Percentiles rank a stretch among this genome's conserved stretches.
Evolutionary conservation across 2,329 filamentous ascomycete genomes (phyloP).

Genomic region (Fusarium sp.): DNA sequence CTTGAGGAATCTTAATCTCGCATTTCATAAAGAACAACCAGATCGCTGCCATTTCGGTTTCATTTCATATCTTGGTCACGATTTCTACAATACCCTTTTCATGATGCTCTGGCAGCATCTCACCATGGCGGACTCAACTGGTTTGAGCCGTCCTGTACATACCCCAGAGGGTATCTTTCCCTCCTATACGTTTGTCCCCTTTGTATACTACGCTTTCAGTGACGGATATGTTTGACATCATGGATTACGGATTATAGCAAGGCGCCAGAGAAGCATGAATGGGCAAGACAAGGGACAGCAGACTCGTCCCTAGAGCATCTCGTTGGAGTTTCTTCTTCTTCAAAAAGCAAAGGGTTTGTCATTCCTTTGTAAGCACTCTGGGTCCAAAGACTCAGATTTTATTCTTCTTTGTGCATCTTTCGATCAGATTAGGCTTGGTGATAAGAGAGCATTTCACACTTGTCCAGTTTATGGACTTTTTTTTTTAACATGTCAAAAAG

Average conservation of each 20-base stretch:
- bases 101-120: slow-evolving; percentile 26
- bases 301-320: slow-evolving; percentile 18
- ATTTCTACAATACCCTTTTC: slow-evolving; percentile 12
- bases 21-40: neutral
- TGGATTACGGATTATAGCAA: slow-evolving; percentile 32
- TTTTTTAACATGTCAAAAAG: slow-evolving; percentile 18
- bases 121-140: slow-evolving; percentile 21
- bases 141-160: slow-evolving; percentile 16
- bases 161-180: slow-evolving; percentile 14
- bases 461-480: slow-evolving; percentile 7
- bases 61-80: neutral
- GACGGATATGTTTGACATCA: slow-evolving; percentile 32
- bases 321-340: slow-evolving; percentile 29
- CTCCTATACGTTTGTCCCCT: slow-evolving; percentile 16
- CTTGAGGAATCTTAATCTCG: slow-evolving; percentile 51
- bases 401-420: neutral
- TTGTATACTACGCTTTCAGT: slow-evolving; percentile 28
- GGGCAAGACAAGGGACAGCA: slow-evolving; percentile 17
- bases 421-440: neutral
- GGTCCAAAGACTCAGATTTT: neutral
- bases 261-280: slow-evolving; percentile 32
- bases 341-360: slow-evolving; percentile 5
- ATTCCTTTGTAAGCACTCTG: neutral
- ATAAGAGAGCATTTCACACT: slow-evolving; percentile 19
- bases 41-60: neutral